Conservation (phyloP, 2,329 filamentous ascomycete genomes). For the Xylaria sp. region DNA sequence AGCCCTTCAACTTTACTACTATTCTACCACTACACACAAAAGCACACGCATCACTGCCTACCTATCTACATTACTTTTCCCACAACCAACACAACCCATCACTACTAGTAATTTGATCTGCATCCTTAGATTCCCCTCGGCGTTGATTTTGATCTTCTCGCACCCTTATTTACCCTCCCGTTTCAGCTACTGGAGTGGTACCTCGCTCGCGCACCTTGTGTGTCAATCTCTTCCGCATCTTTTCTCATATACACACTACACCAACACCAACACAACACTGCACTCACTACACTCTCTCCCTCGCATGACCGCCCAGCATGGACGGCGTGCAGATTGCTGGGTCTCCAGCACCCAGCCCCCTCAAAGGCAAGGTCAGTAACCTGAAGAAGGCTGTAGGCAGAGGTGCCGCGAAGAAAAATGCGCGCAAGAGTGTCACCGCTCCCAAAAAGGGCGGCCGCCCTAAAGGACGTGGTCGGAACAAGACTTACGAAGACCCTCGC, state of each 20-base stretch:
- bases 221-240: constrained; percentile 10
- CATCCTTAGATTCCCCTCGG: constrained; percentile 11
- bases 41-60: not conserved
- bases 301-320: constrained; percentile 47
- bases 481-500: constrained; percentile 65
- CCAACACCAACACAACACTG: not conserved
- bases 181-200: not conserved
- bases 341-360: constrained; percentile 50
- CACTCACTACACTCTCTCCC: constrained; percentile 19
- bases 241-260: constrained; percentile 16
- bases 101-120: constrained; percentile 4
- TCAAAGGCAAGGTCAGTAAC: constrained; percentile 44
- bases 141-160: constrained; percentile 9
- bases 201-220: constrained; percentile 3
- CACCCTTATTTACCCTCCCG: constrained; percentile 5
- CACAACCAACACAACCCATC: constrained; percentile 11
- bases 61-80: constrained; percentile 10
- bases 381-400: constrained; percentile 41
- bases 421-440: constrained; percentile 39
- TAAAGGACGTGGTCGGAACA: constrained; percentile 60
- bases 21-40: not conserved
- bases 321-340: constrained; percentile 44
- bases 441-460: constrained; percentile 49
- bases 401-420: constrained; percentile 44
- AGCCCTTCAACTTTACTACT: constrained; percentile 15